phyloP scores from a whole-genome alignment of 352 stramenopile species.

The Phytophthora meadii region DNA sequence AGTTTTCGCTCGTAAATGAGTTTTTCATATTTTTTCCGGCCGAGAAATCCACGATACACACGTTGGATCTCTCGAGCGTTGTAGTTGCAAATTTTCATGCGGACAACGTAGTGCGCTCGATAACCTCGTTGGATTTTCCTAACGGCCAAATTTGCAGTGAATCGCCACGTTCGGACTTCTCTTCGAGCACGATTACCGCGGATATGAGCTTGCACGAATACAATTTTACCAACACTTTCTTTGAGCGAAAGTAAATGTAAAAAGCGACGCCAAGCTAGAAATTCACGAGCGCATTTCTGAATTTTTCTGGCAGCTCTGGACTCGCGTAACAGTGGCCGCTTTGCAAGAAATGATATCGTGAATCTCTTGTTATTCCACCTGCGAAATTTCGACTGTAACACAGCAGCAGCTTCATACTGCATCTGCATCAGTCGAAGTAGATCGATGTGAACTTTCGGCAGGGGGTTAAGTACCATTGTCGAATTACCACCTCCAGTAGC shows the following conservation, averaged over 20 bases:
- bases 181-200: conserved; percentile 50
- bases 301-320: conserved; percentile 58
- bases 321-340: conserved; percentile 47
- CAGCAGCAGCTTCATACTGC: conserved; percentile 46
- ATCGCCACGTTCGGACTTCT: conserved; percentile 36
- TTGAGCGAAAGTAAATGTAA: conserved; percentile 51
- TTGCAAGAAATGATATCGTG: conserved; percentile 49
- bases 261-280: conserved; percentile 59
- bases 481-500: conserved; percentile 46
- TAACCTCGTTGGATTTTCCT: conserved; percentile 57
- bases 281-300: conserved; percentile 50
- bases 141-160: conserved; percentile 33
- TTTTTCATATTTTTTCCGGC: conserved; percentile 25
- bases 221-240: conserved; percentile 42
- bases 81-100: conserved; percentile 35
- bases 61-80: conserved; percentile 59
- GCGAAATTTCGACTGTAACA: conserved; percentile 53
- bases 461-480: conserved; percentile 32
- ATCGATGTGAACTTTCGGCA: conserved; percentile 44
- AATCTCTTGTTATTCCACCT: conserved; percentile 52
- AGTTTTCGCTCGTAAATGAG: conserved; percentile 32
- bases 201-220: conserved; percentile 52
- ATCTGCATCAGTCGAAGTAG: conserved; percentile 40
- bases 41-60: conserved; percentile 50
- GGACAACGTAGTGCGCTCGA: conserved; percentile 34